Conservation (phyloP, 345 rosid species). For the Arabis hirsuta region DNA sequence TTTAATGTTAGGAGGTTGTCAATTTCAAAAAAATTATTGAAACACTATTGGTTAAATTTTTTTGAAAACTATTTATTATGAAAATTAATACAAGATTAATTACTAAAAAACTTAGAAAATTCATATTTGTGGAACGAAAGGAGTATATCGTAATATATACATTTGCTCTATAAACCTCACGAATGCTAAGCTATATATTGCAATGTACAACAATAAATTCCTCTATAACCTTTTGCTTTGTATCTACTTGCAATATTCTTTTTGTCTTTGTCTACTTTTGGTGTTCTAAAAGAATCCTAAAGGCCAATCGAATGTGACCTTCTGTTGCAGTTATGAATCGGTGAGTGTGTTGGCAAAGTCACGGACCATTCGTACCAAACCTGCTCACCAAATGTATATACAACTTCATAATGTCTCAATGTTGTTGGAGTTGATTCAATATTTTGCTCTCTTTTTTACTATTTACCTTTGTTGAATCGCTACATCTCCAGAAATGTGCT, state of each 20-base stretch:
- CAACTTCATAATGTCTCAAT: background rate
- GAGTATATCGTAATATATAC: background rate
- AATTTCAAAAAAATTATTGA: too few relatives aligned
- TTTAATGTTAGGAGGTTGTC: too few relatives aligned
- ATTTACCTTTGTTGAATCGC: constrained; percentile 68
- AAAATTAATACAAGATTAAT: too few relatives aligned
- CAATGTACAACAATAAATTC: background rate
- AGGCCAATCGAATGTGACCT: constrained; percentile 78
- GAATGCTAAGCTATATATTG: background rate
- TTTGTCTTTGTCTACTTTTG: background rate
- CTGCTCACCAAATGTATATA: constrained; percentile 41
- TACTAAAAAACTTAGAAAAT: too few relatives aligned
- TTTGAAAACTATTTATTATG: too few relatives aligned
- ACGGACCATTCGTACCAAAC: constrained; percentile 94
- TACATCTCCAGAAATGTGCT: constrained; percentile 82
- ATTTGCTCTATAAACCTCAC: too few relatives aligned
- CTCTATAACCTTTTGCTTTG: background rate
- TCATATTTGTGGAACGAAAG: too few relatives aligned
- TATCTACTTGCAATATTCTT: background rate
- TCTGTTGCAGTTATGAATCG: constrained; percentile 76
- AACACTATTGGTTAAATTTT: too few relatives aligned
- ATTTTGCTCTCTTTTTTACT: background rate
- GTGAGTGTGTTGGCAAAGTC: constrained; percentile 55
- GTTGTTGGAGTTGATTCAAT: background rate
- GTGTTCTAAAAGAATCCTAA: background rate